These are phyloP conservation scores for Senna tora DNA, from an alignment of 306 rosid species.

Conservation along the genomic window DNA sequence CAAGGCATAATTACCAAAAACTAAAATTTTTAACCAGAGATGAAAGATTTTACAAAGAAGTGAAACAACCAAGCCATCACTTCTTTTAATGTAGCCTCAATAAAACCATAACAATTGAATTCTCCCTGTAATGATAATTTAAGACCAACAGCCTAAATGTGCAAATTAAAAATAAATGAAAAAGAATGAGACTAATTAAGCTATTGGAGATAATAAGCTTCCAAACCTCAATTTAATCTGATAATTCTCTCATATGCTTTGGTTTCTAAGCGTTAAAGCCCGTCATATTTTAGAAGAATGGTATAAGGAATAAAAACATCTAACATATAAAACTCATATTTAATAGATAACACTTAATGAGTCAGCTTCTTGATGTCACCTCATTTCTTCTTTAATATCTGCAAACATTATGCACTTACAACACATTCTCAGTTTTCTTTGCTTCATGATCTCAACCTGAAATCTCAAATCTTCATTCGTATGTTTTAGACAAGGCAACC, in stretches of 20 bases:
- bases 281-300: background rate
- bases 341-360: conserved; percentile 9
- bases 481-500: background rate
- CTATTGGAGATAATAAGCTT: too few relatives aligned
- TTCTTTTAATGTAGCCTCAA: conserved; percentile 3
- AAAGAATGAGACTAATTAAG: background rate
- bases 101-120: background rate
- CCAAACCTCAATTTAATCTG: background rate
- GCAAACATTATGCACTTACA: background rate
- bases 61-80: conserved; percentile 14
- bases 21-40: background rate
- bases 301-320: background rate
- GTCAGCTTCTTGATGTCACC: conserved; percentile 19
- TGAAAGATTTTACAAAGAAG: background rate
- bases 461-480: background rate
- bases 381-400: background rate
- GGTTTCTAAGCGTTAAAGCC: background rate
- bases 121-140: background rate
- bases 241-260: background rate
- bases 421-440: conserved; percentile 1
- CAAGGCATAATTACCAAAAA: conserved; percentile 13
- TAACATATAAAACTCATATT: conserved; percentile 1
- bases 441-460: background rate
- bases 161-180: too few relatives aligned
- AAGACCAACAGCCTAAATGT: background rate